These are phyloP conservation scores for Ceratobasidium sp. DNA, from an alignment of 1,284 basidiomycete genomes.

Conservation along the genomic window DNA sequence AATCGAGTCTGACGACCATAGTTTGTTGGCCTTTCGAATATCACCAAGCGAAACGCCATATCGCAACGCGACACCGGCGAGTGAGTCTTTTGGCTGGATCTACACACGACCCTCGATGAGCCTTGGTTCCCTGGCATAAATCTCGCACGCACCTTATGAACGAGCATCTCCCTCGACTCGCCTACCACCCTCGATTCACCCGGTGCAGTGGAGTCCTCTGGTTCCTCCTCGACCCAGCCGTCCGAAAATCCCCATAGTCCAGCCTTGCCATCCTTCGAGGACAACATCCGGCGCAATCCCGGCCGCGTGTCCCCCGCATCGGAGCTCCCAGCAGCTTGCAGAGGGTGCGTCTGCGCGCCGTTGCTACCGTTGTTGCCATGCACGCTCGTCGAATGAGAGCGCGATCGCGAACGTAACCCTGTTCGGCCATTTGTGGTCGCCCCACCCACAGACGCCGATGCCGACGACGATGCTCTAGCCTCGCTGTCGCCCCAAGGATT, in stretches of 20 bases:
- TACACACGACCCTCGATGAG: slow-evolving; percentile 47
- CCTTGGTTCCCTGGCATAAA: neutral
- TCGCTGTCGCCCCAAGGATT: slow-evolving; percentile 20
- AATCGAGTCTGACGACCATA: slow-evolving; percentile 91
- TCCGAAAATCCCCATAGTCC: slow-evolving; percentile 35
- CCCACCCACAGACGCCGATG: neutral
- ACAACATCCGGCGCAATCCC: slow-evolving; percentile 27
- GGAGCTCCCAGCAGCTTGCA: slow-evolving; percentile 1
- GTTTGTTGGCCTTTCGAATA: slow-evolving; percentile 87
- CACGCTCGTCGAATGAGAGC: slow-evolving; percentile 28
- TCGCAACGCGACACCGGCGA: slow-evolving; percentile 86
- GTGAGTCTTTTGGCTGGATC: slow-evolving; percentile 80
- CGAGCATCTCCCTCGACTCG: slow-evolving; percentile 34
- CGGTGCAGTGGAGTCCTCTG: neutral
- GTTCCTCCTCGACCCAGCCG: slow-evolving; percentile 39
- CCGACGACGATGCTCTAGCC: slow-evolving; percentile 8
- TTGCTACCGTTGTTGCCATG: neutral
- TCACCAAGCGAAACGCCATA: slow-evolving; percentile 85
- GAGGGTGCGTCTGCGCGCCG: slow-evolving; percentile 13
- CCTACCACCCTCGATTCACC: neutral
- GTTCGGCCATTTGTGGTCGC: neutral
- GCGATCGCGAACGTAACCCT: slow-evolving; percentile 19
- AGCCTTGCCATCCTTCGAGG: slow-evolving; percentile 29
- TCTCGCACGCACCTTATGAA: slow-evolving; percentile 27
- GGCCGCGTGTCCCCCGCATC: slow-evolving; percentile 26